A percentile compares a stretch with the other conserved stretches of the same genome.
Conservation (phyloP, 1,139 yeast genomes). For the Zygosaccharomyces pseudobailii region DNA sequence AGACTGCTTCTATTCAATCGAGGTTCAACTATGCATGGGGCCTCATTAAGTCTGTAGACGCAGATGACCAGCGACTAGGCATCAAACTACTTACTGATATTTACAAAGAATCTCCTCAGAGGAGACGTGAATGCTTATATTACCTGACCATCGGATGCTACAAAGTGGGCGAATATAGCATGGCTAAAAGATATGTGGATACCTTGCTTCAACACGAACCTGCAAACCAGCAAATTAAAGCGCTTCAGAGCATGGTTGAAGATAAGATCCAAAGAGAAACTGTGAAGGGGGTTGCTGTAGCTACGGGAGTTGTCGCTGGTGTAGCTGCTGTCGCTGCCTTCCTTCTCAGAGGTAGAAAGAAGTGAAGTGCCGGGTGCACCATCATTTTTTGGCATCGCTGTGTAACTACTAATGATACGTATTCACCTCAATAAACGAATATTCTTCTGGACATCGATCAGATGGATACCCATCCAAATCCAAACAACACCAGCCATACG, state of each 20-base stretch:
- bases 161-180: constrained; percentile 80
- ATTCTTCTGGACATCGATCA: neutral
- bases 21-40: constrained; percentile 97
- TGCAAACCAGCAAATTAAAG: constrained; percentile 69
- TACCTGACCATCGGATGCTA: constrained; percentile 84
- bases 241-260: constrained; percentile 71
- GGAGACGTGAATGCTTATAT: constrained; percentile 86
- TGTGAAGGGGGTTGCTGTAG: constrained; percentile 77
- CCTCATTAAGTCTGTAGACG: constrained; percentile 61
- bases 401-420: neutral
- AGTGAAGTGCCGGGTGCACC: constrained; percentile 11
- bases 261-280: constrained; percentile 82
- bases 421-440: neutral
- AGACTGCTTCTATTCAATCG: constrained; percentile 74
- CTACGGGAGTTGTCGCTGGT: constrained; percentile 78
- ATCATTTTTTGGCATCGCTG: neutral
- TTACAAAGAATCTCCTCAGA: constrained; percentile 70
- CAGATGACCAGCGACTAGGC: constrained; percentile 70
- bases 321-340: constrained; percentile 71
- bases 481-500: neutral
- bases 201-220: constrained; percentile 76
- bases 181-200: constrained; percentile 83
- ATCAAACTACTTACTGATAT: constrained; percentile 68
- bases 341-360: constrained; percentile 38
- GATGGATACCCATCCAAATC: neutral